Evolutionary conservation across 257 asterid genomes (phyloP).

Genomic region (Plectranthus barbatus): DNA sequence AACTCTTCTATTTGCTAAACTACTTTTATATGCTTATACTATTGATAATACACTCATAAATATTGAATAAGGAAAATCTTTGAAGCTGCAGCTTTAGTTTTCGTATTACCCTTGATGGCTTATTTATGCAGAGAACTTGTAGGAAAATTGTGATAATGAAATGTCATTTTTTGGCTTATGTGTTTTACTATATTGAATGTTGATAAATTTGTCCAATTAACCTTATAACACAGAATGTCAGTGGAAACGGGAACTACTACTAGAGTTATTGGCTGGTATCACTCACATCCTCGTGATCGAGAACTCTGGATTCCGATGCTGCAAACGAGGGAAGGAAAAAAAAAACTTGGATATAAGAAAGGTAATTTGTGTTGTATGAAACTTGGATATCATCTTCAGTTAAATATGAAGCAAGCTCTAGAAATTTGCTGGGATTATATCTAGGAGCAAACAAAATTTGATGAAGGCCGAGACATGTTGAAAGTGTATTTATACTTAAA

Average conservation of each 20-base stretch:
- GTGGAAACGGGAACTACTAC: constrained; percentile 69
- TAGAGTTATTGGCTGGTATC: constrained; percentile 99
- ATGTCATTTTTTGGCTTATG: not conserved
- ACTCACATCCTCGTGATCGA: constrained; percentile 99
- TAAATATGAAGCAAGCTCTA: too few species aligned
- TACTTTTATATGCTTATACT: not conserved
- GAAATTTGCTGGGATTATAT: too few species aligned
- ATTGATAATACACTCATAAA: too few species aligned
- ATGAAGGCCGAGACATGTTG: too few species aligned
- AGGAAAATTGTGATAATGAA: too few species aligned
- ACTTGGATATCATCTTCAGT: too few species aligned
- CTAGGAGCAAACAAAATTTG: too few species aligned
- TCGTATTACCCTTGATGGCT: not conserved
- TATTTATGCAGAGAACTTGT: not conserved
- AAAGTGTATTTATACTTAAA: too few species aligned
- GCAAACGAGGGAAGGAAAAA: too few species aligned
- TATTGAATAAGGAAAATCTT: not conserved
- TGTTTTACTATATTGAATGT: not conserved
- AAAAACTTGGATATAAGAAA: too few species aligned
- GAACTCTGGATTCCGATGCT: too few species aligned
- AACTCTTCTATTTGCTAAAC: not conserved
- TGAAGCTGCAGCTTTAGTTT: not conserved
- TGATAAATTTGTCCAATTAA: constrained; percentile 46
- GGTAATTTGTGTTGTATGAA: too few species aligned
- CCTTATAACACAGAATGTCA: constrained; percentile 79